Base-by-base conservation (phyloP, 805 yeast species). In the Starmerella asiatica region DNA sequence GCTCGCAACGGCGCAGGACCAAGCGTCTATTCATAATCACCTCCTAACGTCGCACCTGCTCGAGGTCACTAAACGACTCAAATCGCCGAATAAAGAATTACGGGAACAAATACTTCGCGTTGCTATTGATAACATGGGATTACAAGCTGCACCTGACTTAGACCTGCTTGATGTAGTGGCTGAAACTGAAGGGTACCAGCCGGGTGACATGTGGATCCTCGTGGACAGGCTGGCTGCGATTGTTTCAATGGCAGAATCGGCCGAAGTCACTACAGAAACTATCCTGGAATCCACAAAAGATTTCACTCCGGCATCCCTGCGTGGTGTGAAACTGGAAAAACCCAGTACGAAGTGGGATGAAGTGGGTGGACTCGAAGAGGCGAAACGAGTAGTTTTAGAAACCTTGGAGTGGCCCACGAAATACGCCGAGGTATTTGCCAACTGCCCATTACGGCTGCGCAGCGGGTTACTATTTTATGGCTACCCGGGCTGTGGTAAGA, bases 401-500 rank as follows among this genome's bases (percentile, higher is more conserved):
- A 91, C 97, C 0, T 61, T 88, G 26, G 97, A 91, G 54, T 88
- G 96, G 96, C 98, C 98, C 2, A 83, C 94, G 1, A 84, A 78
- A 52, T 88, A 88, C 55, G 93, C 94, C 0, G 95, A 96, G 5
- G 83, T 88, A n/a, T 88, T 91, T 60, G 76, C 78, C 15, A 75
- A 74, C 45, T 83, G 94, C 53, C 94, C 97, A 0, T 63, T 88
- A 38, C 63, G 97, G 40, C 65, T 88, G 38, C 69, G 97, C 52
- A 83, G 95, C 0, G 98, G 98, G 37, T 73, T 88, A 19, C 62
- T 88, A 37, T 68, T 88, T 12, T 88, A 88, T 58, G 98, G 98
- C 0, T 88, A 83, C 56, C 97, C 98, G 0, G 98, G 98, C 2
- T 88, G 98, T 61, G 98, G 98, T 34, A 88, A 88, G 59, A 88